Conservation (phyloP, 306 rosid genomes). For the apple (Malus domestica) region ASM211411v1 NC_041799.1:29491001-29491500, state of each 20-base stretch:
- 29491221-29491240: constrained; percentile 79
- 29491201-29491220: constrained; percentile 86
- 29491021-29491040: constrained; percentile 86
- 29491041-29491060: constrained; percentile 75
- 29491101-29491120: neutral
- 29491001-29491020: constrained; percentile 96
- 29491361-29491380: constrained; percentile 95
- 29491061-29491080: constrained; percentile 75
- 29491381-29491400: constrained; percentile 91
- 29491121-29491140: neutral
- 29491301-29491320: neutral
- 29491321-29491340: constrained; percentile 2
- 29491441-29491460: constrained; percentile 92
- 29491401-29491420: constrained; percentile 79
- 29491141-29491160: neutral
- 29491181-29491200: constrained; percentile 38
- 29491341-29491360: constrained; percentile 47
- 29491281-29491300: neutral
- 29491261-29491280: constrained; percentile 28
- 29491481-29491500: constrained; percentile 76
- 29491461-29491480: constrained; percentile 85
- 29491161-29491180: neutral
- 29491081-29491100: constrained; percentile 44
- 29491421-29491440: constrained; percentile 76
- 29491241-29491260: constrained; percentile 71